These are phyloP conservation scores for Leccinum barrowsii DNA, from an alignment of 768 basidiomycete species.

Conservation along the genomic window DNA sequence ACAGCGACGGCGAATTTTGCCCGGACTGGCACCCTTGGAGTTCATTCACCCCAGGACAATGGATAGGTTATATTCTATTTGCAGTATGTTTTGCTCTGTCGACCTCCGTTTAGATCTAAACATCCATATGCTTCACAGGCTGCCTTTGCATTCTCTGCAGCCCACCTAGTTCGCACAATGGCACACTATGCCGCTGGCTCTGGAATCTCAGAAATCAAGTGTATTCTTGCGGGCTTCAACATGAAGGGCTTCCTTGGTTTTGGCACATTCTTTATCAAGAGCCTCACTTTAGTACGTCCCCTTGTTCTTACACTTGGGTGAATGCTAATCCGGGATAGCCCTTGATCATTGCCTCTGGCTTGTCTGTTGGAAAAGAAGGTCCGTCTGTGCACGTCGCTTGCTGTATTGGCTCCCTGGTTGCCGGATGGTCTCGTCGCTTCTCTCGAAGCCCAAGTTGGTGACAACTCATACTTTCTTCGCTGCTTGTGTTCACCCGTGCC, in stretches of 20 bases:
- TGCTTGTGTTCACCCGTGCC: conserved; percentile 13
- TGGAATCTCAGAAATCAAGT: conserved; percentile 98
- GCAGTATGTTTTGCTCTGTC: conserved; percentile 65
- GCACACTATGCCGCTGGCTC: conserved; percentile 97
- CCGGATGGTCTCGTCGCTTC: conserved; percentile 77
- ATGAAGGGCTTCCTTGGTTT: conserved; percentile 94
- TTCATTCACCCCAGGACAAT: conserved; percentile 61
- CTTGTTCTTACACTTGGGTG: background rate
- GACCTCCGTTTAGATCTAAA: background rate
- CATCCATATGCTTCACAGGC: conserved; percentile 44
- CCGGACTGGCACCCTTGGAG: conserved; percentile 94
- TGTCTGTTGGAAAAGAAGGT: conserved; percentile 97
- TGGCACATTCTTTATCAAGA: conserved; percentile 91
- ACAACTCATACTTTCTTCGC: background rate
- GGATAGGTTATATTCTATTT: conserved; percentile 84
- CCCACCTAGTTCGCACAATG: conserved; percentile 82
- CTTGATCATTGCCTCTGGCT: conserved; percentile 91
- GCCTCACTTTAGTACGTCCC: conserved; percentile 76
- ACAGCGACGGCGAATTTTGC: conserved; percentile 77
- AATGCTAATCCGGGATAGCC: conserved; percentile 53
- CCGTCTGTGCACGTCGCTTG: conserved; percentile 98
- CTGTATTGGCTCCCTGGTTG: conserved; percentile 89
- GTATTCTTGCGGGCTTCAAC: conserved; percentile 93
- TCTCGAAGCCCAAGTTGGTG: conserved; percentile 80
- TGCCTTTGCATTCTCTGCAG: conserved; percentile 79